Base-by-base conservation (phyloP, 352 stramenopile genomes). In the Phytophthora colocasiae region DNA sequence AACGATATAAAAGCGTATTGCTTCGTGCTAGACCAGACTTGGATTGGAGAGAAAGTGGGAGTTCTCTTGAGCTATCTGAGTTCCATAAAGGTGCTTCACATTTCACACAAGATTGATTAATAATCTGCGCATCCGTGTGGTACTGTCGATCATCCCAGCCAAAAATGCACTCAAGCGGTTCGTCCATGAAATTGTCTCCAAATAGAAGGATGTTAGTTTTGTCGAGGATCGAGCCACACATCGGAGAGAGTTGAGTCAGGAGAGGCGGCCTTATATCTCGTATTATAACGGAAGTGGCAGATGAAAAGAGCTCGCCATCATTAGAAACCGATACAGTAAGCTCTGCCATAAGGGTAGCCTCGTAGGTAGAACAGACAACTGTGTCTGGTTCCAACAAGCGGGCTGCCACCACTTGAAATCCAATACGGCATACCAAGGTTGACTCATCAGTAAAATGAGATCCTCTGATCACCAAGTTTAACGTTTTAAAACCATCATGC, bases 1-100 rank as follows among this genome's bases (percentile, higher is more conserved):
- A 86, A 3, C 69, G 64, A 67, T 77, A 86, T 2, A 82, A 31
- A 10, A 91, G 24, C 4, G 12, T 39, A 17, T 87, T 86, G 53
- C 79, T 90, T 4, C 10, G 53, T 10, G 53, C 29, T 11, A 56
- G 57, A 2, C 43, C 38, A 6, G 38, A 69, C 4, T 24, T 57
- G 2, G 63, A 69, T 44, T 68, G 55, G 36, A 90, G 48, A 1
- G 46, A 60, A 1, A 89, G 34, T 7, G 73, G 70, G 7, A 83
- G n/a, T 17, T 78, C 64, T 58, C 55, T 69, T 9, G 44, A 57
- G 4, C 17, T 57, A 50, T 63, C 27, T 14, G 39, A 14, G 40
- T 59, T 29, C 60, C 58, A 65, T n/a, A 47, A 14, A 24, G 77
- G 72, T 24, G 79, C 49, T 34, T 60, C 11, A 46, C 81, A 90